Percentiles rank a stretch among this genome's conserved stretches.
Evolutionary conservation across 2,329 filamentous ascomycete genomes (phyloP).

Genomic region (Onygenales sp.): DNA sequence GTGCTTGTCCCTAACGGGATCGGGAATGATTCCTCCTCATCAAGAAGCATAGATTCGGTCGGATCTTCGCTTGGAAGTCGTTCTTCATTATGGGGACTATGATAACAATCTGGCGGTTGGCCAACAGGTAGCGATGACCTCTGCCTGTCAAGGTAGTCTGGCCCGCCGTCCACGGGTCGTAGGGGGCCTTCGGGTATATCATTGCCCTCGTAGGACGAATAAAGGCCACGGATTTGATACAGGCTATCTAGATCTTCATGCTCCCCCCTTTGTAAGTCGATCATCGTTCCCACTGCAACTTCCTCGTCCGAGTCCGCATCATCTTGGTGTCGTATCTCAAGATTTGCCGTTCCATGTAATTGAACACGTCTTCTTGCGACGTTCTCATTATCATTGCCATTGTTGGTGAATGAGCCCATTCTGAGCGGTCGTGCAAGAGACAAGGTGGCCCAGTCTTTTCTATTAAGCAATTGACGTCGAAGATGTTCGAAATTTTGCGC

Average conservation of each 20-base stretch:
- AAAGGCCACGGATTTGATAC: too few species aligned
- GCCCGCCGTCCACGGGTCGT: too few species aligned
- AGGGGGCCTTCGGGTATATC: too few species aligned
- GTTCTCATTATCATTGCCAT: conserved; percentile 7
- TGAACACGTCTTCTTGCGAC: conserved; percentile 18
- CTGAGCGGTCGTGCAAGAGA: conserved; percentile 24
- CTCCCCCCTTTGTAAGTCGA: neutral
- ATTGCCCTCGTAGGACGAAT: too few species aligned
- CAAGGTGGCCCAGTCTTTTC: conserved; percentile 29
- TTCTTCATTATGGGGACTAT: conserved; percentile 10
- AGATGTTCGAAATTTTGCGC: conserved; percentile 16
- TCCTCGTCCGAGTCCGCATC: conserved; percentile 10
- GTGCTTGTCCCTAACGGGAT: neutral
- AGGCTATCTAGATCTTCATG: too few species aligned
- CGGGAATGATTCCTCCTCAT: conserved; percentile 11
- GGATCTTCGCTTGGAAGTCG: conserved; percentile 12
- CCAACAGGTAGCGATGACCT: too few species aligned
- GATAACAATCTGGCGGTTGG: neutral
- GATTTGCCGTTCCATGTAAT: neutral
- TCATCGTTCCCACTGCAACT: neutral
- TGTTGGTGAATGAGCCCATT: neutral
- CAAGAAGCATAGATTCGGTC: conserved; percentile 27
- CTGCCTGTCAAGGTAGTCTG: too few species aligned
- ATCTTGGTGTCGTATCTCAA: neutral
- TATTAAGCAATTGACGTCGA: conserved; percentile 25